Conservation (phyloP, 768 basidiomycete species). For the Gautieria morchelliformis region DNA sequence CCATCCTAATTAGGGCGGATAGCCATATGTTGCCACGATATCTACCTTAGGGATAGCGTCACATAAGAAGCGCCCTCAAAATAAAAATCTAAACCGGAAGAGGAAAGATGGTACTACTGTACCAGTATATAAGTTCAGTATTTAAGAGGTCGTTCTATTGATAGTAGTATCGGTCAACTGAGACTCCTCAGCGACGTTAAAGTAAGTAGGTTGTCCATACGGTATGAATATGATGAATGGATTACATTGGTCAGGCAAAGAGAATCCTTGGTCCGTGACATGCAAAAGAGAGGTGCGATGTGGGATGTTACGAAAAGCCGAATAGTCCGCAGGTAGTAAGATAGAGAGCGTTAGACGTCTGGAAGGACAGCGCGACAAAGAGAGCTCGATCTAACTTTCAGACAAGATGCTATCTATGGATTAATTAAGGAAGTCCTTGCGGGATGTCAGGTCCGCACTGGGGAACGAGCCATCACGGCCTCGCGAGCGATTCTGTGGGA, state of each 20-base stretch:
- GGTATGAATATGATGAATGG: neutral
- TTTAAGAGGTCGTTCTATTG: too few relatives aligned
- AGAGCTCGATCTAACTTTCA: slow-evolving; percentile 46
- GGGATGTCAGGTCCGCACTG: slow-evolving; percentile 75
- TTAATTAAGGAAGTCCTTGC: slow-evolving; percentile 88
- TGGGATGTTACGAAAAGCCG: neutral
- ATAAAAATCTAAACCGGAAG: too few relatives aligned
- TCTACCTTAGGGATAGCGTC: too few relatives aligned
- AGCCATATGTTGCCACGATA: too few relatives aligned
- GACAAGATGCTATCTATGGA: slow-evolving; percentile 91
- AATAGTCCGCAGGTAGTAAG: neutral
- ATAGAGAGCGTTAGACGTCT: neutral
- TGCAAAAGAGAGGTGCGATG: slow-evolving; percentile 4
- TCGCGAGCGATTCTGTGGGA: slow-evolving; percentile 74
- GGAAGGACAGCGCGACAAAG: neutral
- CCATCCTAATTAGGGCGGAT: too few relatives aligned
- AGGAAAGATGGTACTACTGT: too few relatives aligned
- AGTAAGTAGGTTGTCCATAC: slow-evolving; percentile 4
- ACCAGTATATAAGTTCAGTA: too few relatives aligned
- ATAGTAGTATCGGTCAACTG: too few relatives aligned
- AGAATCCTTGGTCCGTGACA: slow-evolving; percentile 4
- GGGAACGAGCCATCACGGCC: slow-evolving; percentile 80
- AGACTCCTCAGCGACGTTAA: neutral
- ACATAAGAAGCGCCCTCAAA: too few relatives aligned
- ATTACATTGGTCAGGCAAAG: slow-evolving; percentile 7